Evolutionary conservation across 2,329 filamentous ascomycete genomes (phyloP).

Genomic region (Plenodomus lindquistii): DNA sequence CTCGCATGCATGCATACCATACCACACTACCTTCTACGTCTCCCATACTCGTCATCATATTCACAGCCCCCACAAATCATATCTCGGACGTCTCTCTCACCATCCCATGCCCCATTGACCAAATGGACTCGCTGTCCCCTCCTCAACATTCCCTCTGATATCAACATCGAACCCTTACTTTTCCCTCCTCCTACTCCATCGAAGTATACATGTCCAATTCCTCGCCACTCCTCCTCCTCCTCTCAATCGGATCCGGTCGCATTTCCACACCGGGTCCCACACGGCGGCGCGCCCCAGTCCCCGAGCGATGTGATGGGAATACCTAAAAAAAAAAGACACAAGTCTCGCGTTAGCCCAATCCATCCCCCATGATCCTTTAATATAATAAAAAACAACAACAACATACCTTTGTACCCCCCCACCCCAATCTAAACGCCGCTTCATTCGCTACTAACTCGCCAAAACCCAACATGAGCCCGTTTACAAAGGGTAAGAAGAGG

Average conservation of each 20-base stretch:
- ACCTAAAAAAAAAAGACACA: slow-evolving; percentile 53
- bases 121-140: neutral
- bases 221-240: slow-evolving; percentile 55
- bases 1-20: too few relatives aligned
- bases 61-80: too few relatives aligned
- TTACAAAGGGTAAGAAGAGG: slow-evolving; percentile 91
- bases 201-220: slow-evolving; percentile 69
- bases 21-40: too few relatives aligned
- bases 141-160: neutral
- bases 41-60: too few relatives aligned
- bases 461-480: slow-evolving; percentile 97
- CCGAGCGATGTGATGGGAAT: slow-evolving; percentile 61
- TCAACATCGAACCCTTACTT: too few relatives aligned
- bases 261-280: slow-evolving; percentile 85
- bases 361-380: neutral
- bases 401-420: slow-evolving; percentile 88
- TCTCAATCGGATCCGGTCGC: slow-evolving; percentile 65
- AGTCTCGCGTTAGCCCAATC: neutral
- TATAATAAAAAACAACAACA: neutral
- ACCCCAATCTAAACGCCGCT: slow-evolving; percentile 88
- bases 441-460: slow-evolving; percentile 97
- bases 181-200: slow-evolving; percentile 67
- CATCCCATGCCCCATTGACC: too few relatives aligned
- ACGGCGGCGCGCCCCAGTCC: slow-evolving; percentile 58
- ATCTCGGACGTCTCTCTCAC: too few relatives aligned